Base-by-base conservation (phyloP, 1,284 basidiomycete species). In the Sparassis latifolia region DNA sequence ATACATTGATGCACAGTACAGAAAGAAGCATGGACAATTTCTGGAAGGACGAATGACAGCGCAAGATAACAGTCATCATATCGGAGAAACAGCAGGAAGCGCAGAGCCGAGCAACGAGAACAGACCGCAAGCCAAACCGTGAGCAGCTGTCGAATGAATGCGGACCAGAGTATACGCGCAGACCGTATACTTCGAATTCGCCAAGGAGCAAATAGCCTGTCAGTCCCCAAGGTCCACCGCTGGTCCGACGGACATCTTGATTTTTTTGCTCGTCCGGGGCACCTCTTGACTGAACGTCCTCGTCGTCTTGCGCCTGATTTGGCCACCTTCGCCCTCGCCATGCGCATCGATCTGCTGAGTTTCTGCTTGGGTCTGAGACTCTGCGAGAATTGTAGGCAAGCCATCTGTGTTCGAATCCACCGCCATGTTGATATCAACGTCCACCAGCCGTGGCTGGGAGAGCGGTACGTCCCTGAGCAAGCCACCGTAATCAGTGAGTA, bases 321-420 rank as follows among this genome's bases (percentile, higher is more conserved):
- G 45, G 5, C 44, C 45, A 3, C 4, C 45, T 39, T 20, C 20
- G 20, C 20, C 20, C 20, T 20, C 20, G 20, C 20, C 20, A 20
- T 20, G 20, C 20, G 20, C 20, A 20, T 20, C 20, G 20, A 20
- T 20, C 20, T 65, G 54, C 52, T 78, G 77, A 10, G 71, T 75
- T 50, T 79, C 75, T 20, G 75, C 74, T 63, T 84, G 81, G 5
- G 77, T 83, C 57, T 82, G 79, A 29, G 69, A 71, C 37, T 67
- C 68, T 10, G 47, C 42, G 40, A 4, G 44, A 30, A 20, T 31
- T 33, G 33, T 46, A 45, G 50, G 42, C 55, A 53, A 47, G 46
- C 20, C 47, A 10, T 20, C 20, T 20, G 20, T 28, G n/a, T 2
- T 10, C 27, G 33, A 5, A 46, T 39, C 10, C 12, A 31, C 38